phyloP scores from a whole-genome alignment of 148 eudicot genomes.

The Agrostemma githago region DNA sequence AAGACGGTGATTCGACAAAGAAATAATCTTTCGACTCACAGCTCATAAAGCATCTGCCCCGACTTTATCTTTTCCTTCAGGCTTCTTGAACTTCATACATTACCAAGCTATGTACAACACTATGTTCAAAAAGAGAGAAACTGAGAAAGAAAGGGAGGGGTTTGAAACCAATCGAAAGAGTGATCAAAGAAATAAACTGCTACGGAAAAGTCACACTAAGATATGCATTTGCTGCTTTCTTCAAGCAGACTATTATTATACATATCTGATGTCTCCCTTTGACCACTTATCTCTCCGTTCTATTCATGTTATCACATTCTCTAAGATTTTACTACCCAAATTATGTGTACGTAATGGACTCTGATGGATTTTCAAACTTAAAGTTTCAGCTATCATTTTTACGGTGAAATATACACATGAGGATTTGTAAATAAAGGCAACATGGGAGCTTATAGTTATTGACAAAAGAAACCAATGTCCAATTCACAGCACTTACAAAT shows the following conservation, averaged over 20 bases:
- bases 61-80: background rate
- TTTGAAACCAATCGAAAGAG: background rate
- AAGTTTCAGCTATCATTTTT: too few species aligned
- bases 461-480: background rate
- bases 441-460: background rate
- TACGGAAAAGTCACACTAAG: background rate
- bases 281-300: too few species aligned
- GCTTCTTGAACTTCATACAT: background rate
- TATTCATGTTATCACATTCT: too few species aligned
- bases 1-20: too few species aligned
- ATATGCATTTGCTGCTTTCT: background rate
- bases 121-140: background rate
- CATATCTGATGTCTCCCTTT: too few species aligned
- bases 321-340: too few species aligned
- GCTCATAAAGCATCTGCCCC: background rate
- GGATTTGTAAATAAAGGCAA: background rate
- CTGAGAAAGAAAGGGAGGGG: background rate
- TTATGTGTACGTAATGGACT: too few species aligned
- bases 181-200: background rate
- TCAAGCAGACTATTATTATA: background rate
- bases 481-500: background rate
- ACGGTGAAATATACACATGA: too few species aligned
- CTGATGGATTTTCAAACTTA: too few species aligned
- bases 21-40: too few species aligned
- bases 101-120: background rate